phyloP scores from a whole-genome alignment of 2,329 filamentous ascomycete genomes.

The Kalaharituber pfeilii region DNA sequence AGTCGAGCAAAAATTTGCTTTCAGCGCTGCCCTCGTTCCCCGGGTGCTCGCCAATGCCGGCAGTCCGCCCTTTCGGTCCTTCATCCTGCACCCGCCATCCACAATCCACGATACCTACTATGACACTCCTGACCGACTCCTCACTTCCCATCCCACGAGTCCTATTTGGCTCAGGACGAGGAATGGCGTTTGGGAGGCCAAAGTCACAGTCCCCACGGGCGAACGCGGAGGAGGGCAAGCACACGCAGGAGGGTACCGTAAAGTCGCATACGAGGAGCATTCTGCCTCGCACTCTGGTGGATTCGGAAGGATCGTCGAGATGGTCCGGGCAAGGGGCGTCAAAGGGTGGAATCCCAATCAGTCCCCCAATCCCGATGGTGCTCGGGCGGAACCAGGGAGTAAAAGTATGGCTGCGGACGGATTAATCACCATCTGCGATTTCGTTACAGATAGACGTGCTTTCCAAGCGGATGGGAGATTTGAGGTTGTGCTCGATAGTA shows the following conservation, averaged over 20 bases:
- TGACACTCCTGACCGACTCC: constrained; percentile 12
- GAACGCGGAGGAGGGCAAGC: too few species aligned
- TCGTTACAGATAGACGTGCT: constrained; percentile 21
- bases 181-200: constrained; percentile 2
- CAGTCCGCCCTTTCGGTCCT: background rate
- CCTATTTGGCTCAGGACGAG: constrained; percentile 8
- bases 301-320: background rate
- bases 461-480: constrained; percentile 24
- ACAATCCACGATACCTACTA: constrained; percentile 9
- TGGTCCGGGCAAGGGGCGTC: background rate
- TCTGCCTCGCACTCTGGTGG: too few species aligned
- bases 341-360: too few species aligned
- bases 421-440: constrained; percentile 17
- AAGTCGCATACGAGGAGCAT: background rate
- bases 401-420: constrained; percentile 15
- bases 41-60: constrained; percentile 15
- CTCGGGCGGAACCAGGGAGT: background rate
- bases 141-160: background rate
- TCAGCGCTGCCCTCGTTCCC: constrained; percentile 8
- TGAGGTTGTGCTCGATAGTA: constrained; percentile 23
- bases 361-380: background rate
- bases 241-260: background rate
- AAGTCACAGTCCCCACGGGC: background rate
- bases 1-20: constrained; percentile 23
- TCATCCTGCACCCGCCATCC: background rate